Percentiles rank a stretch among this genome's conserved stretches.
Evolutionary conservation across 2,329 filamentous ascomycete species (phyloP).

Genomic region (Penicillium hordei): DNA sequence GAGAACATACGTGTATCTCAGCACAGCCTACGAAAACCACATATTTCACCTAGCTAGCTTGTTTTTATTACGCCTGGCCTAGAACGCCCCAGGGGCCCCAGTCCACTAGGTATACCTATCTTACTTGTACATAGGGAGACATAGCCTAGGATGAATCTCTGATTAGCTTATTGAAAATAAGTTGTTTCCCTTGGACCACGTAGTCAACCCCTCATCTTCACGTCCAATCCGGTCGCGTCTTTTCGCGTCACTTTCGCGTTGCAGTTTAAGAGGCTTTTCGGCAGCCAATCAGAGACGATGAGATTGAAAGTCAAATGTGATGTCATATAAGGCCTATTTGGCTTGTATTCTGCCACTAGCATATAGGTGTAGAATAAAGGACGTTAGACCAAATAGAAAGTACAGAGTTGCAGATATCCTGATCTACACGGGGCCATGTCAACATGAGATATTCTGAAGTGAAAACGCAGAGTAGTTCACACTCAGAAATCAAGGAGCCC

Average conservation of each 20-base stretch:
- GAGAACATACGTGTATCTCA: background rate
- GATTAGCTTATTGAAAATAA: background rate
- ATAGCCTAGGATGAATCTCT: background rate
- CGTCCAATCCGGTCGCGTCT: conserved; percentile 5
- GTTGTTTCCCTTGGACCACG: background rate
- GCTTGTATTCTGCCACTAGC: background rate
- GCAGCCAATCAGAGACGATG: conserved; percentile 1
- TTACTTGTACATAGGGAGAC: background rate
- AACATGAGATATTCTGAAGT: background rate
- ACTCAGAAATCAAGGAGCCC: too few relatives aligned
- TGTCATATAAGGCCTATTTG: background rate
- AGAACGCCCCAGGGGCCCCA: background rate
- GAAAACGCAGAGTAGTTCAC: background rate
- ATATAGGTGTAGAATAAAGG: background rate
- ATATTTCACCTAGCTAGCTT: background rate
- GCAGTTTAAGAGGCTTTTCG: background rate
- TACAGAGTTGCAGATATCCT: background rate
- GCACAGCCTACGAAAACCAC: background rate
- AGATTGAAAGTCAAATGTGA: background rate
- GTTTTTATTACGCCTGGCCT: background rate
- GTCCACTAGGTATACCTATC: too few relatives aligned
- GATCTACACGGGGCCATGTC: background rate
- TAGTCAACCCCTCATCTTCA: conserved; percentile 1
- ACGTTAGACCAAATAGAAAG: background rate
- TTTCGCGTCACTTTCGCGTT: conserved; percentile 19